These are phyloP conservation scores for Apiosordaria backusii DNA, from an alignment of 495 filamentous ascomycete species.

Conservation along the genomic window DNA sequence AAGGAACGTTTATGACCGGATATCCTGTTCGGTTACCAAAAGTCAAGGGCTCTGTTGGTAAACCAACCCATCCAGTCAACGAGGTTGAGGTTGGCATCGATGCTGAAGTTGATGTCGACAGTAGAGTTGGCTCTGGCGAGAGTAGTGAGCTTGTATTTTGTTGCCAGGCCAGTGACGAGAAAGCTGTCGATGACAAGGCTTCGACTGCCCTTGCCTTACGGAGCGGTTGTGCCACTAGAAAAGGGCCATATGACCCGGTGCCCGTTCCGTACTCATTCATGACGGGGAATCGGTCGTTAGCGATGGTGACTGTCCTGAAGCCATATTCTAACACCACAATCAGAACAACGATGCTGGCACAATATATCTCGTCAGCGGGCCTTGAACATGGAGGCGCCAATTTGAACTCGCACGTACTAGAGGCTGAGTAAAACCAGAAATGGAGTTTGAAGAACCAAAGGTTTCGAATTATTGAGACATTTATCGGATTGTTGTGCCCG, in stretches of 20 bases:
- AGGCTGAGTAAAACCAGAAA: not conserved
- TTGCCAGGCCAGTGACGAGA: not conserved
- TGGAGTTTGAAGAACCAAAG: not conserved
- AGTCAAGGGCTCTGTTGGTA: not conserved
- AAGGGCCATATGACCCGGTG: not conserved
- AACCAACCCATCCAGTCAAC: not conserved
- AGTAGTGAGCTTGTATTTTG: not conserved
- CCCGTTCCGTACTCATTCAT: not conserved
- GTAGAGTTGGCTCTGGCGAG: not conserved
- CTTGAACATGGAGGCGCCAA: not conserved
- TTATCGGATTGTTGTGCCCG: not conserved
- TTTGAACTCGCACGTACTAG: not conserved
- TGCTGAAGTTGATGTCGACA: not conserved
- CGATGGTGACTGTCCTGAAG: not conserved
- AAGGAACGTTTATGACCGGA: not conserved
- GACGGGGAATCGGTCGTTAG: not conserved
- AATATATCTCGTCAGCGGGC: not conserved
- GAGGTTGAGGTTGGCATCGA: not conserved
- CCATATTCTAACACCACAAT: not conserved
- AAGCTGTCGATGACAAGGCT: not conserved
- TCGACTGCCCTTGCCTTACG: not conserved
- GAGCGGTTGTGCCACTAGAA: not conserved
- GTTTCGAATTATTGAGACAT: not conserved
- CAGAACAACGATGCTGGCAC: not conserved
- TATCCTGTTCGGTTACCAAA: not conserved